Evolutionary conservation across 2,329 filamentous ascomycete species (phyloP), one percentile per base, ranked within the genome.

Genomic region (Fusarium subglutinans): DNA sequence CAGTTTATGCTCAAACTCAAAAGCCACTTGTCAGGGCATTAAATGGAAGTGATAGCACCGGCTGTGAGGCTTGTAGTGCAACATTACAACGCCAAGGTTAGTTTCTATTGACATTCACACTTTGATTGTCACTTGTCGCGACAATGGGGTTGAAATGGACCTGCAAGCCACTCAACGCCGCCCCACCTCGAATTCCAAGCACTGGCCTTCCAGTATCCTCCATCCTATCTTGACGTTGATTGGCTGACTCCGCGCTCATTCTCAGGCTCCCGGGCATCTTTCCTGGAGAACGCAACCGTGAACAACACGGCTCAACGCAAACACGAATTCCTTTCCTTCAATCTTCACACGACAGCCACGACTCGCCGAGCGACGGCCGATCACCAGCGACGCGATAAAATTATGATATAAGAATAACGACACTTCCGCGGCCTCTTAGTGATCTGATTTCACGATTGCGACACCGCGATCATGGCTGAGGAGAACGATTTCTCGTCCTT

Each of bases 401-500:
- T 66, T 58, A 81, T 81, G 79, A 51, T 77, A 68, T 79, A 79
- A 72, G 44, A 58, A 51, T 45, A 59, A 56, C 50, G 47, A 59
- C 41, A 57, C 44, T 77, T 61, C 55, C 63, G 69, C 76, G 69
- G 72, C 75, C 70, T 68, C 69, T 72, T 76, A 70, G 74, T 74
- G 73, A 70, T 77, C 63, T 64, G 68, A 65, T 76, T 69, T 65
- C 62, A 69, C 64, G 69, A 68, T 71, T 74, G 71, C 76, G 66
- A 74, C 63, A 71, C 67, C 64, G 66, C 73, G 64, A 81, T 56
- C 73, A 84, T 84, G 82, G 74, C 77, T 35, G 78, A 80, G 8
- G 77, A 82, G 30, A 73, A 73, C 67, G 77, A 82, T 41, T 81
- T 81, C 74, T 78, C 82, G 73, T 81, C 81, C 3, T 76, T 82